Evolutionary conservation across 805 yeast genomes (phyloP), one percentile per base, ranked within the genome.

Genomic region (Crinitomyces ghanaensis): DNA sequence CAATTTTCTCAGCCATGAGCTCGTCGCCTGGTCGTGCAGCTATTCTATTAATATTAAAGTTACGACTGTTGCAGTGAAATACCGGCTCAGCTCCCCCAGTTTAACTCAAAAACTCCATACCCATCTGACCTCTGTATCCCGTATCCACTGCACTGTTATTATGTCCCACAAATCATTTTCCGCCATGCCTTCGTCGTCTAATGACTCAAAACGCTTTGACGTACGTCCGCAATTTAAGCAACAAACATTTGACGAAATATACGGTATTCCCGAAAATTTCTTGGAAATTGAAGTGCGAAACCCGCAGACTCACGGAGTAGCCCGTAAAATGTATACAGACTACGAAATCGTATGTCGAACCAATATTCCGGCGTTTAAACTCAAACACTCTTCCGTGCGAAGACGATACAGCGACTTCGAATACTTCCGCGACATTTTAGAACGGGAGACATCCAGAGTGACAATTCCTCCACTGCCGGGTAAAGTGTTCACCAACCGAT

Each of bases 211-310:
- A 34, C 37, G 53, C 22, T 44, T 44, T 29, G 56, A 53, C 33
- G 45, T 53, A 19, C 48, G 62, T n/a, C 63, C 62, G 39, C 59
- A 50, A 39, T 52, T 57, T 42, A 68, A 62, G 44, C 68, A 65
- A 39, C 88, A 79, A 54, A 67, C 83, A 3, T 77, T 76, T 53
- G 80, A 73, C 42, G 94, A 84, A 47, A 68, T 81, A 27, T 91
- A 91, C 51, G 95, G 93, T 0, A 93, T 81, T 47, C 97, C 96
- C 0, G 97, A 91, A 56, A 83, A 84, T 58, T 83, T 85, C 50
- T 66, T 88, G 26, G 98, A 88, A 57, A 75, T 91, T 22, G 96
- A 86, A 55, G 94, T 85, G 31, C 63, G 70, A 18, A 77, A 77
- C 51, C 93, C 94, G 7, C 72, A 73, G 41, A 83, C 93, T 0